A percentile compares a stretch with the other conserved stretches of the same genome.
Conservation (phyloP, 345 rosid species). For the Trapa incisa region DNA sequence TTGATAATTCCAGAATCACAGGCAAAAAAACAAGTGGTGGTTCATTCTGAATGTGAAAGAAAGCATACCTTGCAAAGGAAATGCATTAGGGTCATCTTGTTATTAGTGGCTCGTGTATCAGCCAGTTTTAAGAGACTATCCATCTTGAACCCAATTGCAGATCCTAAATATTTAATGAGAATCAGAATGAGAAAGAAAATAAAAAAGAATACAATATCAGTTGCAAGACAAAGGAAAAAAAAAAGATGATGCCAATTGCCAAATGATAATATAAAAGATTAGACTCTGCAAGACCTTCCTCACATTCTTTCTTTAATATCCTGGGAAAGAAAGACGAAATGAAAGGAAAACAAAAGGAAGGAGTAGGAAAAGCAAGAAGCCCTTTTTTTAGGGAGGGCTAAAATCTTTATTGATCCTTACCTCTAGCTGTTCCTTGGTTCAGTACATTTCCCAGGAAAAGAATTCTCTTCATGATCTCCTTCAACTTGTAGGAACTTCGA, state of each 20-base stretch:
- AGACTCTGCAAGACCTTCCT: neutral
- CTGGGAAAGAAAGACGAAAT: neutral
- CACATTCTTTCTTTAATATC: neutral
- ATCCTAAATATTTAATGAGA: conserved; percentile 38
- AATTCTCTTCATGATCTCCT: conserved; percentile 91
- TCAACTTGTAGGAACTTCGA: conserved; percentile 64
- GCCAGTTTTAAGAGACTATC: conserved; percentile 90
- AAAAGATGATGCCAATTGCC: no score
- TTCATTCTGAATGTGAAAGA: conserved; percentile 1
- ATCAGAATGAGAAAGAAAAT: neutral
- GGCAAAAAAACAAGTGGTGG: neutral
- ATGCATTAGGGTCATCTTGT: conserved; percentile 97
- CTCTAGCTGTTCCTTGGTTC: conserved; percentile 99
- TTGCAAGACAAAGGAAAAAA: neutral
- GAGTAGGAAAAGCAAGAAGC: neutral
- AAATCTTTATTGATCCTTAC: conserved; percentile 22
- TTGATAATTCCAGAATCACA: neutral
- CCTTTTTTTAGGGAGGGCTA: neutral
- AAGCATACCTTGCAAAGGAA: conserved; percentile 81
- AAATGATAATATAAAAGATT: no score
- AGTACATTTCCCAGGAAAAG: conserved; percentile 78
- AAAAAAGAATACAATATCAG: neutral
- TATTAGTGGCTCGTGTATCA: conserved; percentile 85
- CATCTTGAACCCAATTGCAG: conserved; percentile 96
- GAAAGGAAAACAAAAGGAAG: neutral